These are phyloP conservation scores for Colletotrichum camelliae DNA, from an alignment of 2,329 filamentous ascomycete genomes.

Conservation along the genomic window DNA sequence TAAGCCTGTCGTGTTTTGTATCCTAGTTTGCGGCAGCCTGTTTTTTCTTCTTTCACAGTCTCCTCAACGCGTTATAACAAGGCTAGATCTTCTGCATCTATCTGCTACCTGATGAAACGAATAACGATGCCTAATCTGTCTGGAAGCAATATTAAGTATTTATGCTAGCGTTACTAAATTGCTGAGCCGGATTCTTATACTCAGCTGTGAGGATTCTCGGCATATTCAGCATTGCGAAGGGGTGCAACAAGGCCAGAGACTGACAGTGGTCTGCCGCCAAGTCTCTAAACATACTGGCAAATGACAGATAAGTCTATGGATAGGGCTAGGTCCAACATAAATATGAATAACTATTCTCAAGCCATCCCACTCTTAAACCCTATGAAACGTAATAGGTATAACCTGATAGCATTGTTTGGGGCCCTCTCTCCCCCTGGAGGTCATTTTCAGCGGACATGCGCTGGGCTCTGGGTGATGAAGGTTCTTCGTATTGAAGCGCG, in stretches of 20 bases:
- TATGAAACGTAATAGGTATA: background rate
- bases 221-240: too few species aligned
- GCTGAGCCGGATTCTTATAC: background rate
- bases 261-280: too few species aligned
- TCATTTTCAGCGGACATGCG: background rate
- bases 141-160: background rate
- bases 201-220: background rate
- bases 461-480: background rate
- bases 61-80: too few species aligned
- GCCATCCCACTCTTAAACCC: background rate
- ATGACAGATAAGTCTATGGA: background rate
- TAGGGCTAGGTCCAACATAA: background rate
- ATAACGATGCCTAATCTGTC: background rate
- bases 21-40: background rate
- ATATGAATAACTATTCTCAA: background rate
- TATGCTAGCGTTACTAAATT: background rate
- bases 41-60: background rate
- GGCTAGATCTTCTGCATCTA: background rate
- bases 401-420: background rate
- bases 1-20: background rate
- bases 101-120: background rate
- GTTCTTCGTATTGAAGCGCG: background rate
- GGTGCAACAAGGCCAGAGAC: too few species aligned
- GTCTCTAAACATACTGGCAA: too few species aligned
- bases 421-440: background rate